Conservation (phyloP, 176 grass and related monocot species). For the Pharus latifolius region DNA sequence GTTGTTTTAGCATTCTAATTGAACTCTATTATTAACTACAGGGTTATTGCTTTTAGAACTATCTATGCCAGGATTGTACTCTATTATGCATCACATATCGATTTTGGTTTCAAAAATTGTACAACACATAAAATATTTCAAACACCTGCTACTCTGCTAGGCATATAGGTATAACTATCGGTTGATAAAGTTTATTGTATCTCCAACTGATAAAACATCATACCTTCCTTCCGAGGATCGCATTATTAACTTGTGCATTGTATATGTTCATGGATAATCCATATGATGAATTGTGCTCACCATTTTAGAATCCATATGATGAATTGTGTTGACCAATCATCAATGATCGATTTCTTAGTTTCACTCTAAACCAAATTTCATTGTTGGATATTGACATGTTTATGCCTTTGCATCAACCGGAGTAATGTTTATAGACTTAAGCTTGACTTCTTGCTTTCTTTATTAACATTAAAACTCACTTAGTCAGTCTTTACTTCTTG, state of each 20-base stretch:
- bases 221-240: background rate
- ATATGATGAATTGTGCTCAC: background rate
- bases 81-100: background rate
- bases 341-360: too few relatives aligned
- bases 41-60: too few relatives aligned
- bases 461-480: background rate
- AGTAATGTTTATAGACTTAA: too few relatives aligned
- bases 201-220: background rate
- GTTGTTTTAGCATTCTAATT: constrained; percentile 9
- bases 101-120: background rate
- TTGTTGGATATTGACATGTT: background rate
- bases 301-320: background rate
- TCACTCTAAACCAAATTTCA: too few relatives aligned
- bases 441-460: background rate
- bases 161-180: background rate
- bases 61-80: background rate
- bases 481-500: too few relatives aligned
- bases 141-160: background rate
- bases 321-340: background rate
- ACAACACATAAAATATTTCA: background rate
- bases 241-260: background rate
- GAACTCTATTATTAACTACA: background rate
- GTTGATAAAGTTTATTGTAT: too few relatives aligned
- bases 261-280: background rate
- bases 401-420: background rate